Evolutionary conservation across 768 basidiomycete genomes (phyloP).

Genomic region (Serendipita sp.): DNA sequence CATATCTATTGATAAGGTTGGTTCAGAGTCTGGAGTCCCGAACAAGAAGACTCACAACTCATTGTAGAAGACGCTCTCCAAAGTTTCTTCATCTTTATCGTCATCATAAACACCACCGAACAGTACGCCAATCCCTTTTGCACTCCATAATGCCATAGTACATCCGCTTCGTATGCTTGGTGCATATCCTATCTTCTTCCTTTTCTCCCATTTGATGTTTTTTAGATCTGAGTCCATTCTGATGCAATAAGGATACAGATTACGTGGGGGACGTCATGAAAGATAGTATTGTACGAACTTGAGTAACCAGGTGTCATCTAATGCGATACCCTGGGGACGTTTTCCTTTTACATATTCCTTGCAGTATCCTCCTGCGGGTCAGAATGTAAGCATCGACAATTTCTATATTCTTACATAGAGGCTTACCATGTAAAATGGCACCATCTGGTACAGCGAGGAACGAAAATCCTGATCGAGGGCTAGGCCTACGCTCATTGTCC

Average conservation of each 20-base stretch:
- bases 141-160: slow-evolving; percentile 69
- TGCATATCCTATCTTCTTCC: slow-evolving; percentile 59
- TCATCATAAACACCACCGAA: slow-evolving; percentile 87
- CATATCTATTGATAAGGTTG: slow-evolving; percentile 34
- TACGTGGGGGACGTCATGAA: background rate
- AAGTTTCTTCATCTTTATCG: slow-evolving; percentile 64
- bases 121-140: slow-evolving; percentile 52
- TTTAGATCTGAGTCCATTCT: slow-evolving; percentile 30
- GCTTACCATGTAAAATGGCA: slow-evolving; percentile 56
- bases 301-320: slow-evolving; percentile 83
- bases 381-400: background rate
- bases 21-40: background rate
- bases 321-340: slow-evolving; percentile 67
- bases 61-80: slow-evolving; percentile 78
- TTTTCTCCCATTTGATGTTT: slow-evolving; percentile 68
- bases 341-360: slow-evolving; percentile 82
- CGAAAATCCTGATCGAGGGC: slow-evolving; percentile 69
- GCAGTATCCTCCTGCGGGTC: slow-evolving; percentile 59
- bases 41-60: slow-evolving; percentile 40
- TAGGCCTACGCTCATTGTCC: slow-evolving; percentile 56
- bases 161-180: slow-evolving; percentile 64
- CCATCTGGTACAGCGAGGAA: slow-evolving; percentile 68
- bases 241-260: slow-evolving; percentile 14
- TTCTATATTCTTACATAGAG: background rate
- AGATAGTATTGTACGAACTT: slow-evolving; percentile 27